Evolutionary conservation across 306 rosid genomes (phyloP), one percentile per base, ranked within the genome.

Genomic region (Cicer chorassanicum): DNA sequence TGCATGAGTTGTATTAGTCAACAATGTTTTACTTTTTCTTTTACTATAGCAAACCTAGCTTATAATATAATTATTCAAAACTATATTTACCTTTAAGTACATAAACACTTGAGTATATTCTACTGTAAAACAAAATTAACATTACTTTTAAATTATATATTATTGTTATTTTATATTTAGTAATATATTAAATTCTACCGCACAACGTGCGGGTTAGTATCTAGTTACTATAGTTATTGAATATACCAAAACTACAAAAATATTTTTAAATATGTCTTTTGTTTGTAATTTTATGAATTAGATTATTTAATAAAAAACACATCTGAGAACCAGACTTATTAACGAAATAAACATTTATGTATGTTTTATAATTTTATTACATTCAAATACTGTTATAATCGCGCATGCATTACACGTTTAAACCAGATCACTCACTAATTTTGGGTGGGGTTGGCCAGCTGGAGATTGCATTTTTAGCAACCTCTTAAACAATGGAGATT

Each of bases 381-480:
- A 15, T 3, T 53, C 1, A 16, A 2, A 8, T 1, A 53, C 9
- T 16, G 16, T 53, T 53, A 0, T 16, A 2, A 16, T 0, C n/a
- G n/a, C n/a, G n/a, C 34, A 0, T 0, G 36, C 12, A 3, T n/a
- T 0, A 50, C 4, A 8, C 6, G 8, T 54, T 18, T 14, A 50
- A 50, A 50, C 2, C 8, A 50, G 3, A 7, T 53, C 18, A 16
- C 1, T 53, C 1, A 10, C 24, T 13, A 4, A 15, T 62, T 18
- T 42, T 51, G 5, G 49, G 43, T 49, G 67, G 61, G 57, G 41
- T 66, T 74, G 34, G 38, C 21, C 44, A 40, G 43, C 56, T 46
- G 49, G 65, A 75, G 12, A 50, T 68, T 61, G 50, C 34, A 68
- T 64, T 54, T 77, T 55, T 2, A 57, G 39, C 18, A 67, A 50